A percentile compares a stretch with the other conserved stretches of the same genome.
phyloP scores from a whole-genome alignment of 768 basidiomycete species.

The Royoungia palumana region DNA sequence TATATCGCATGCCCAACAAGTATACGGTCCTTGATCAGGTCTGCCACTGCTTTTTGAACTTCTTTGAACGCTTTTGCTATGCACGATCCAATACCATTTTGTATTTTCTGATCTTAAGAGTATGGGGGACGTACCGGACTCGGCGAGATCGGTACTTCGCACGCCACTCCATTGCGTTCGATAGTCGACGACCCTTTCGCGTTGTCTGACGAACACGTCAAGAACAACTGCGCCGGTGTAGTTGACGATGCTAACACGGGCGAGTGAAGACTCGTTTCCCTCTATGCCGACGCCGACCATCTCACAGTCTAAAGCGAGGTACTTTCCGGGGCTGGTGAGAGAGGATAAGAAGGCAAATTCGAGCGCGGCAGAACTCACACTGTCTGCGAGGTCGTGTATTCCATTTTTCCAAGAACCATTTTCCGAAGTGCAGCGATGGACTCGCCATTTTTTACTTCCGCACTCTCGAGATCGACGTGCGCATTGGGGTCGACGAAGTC shows the following conservation, averaged over 20 bases:
- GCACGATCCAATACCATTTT: neutral
- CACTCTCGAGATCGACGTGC: slow-evolving; percentile 16
- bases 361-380: slow-evolving; percentile 38
- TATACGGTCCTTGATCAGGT: slow-evolving; percentile 70
- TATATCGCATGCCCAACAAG: slow-evolving; percentile 88
- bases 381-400: slow-evolving; percentile 39
- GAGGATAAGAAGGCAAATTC: slow-evolving; percentile 2
- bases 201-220: slow-evolving; percentile 83
- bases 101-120: neutral
- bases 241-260: slow-evolving; percentile 88
- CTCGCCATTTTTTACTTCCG: slow-evolving; percentile 45
- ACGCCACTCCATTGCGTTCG: slow-evolving; percentile 89
- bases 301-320: slow-evolving; percentile 90
- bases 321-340: slow-evolving; percentile 56
- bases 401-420: slow-evolving; percentile 51
- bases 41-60: slow-evolving; percentile 75
- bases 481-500: neutral
- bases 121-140: slow-evolving; percentile 41
- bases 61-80: slow-evolving; percentile 75
- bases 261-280: slow-evolving; percentile 78
- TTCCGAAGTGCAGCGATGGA: slow-evolving; percentile 43
- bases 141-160: slow-evolving; percentile 65
- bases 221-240: slow-evolving; percentile 76
- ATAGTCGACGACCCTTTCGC: slow-evolving; percentile 89
- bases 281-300: slow-evolving; percentile 96